Evolutionary conservation across 805 yeast species (phyloP).

Genomic region (Barnettozyma siamensis): DNA sequence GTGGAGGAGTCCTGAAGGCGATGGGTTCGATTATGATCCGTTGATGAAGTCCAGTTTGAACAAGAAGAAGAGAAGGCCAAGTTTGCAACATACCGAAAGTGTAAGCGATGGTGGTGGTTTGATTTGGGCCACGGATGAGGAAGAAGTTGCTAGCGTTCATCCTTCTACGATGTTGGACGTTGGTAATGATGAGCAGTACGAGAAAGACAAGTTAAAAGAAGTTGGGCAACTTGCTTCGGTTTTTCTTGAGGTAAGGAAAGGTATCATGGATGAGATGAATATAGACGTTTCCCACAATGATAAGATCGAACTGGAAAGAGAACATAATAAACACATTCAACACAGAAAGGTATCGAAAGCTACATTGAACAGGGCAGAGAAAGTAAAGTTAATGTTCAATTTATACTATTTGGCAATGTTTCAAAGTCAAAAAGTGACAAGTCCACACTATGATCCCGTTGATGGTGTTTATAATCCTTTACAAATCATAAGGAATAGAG

Average conservation of each 20-base stretch:
- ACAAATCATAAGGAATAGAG: slow-evolving; percentile 73
- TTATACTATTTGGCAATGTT: slow-evolving; percentile 21
- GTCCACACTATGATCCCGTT: slow-evolving; percentile 33
- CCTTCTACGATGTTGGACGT: not conserved
- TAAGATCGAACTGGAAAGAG: slow-evolving; percentile 17
- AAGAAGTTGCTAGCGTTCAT: too few species aligned
- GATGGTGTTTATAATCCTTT: slow-evolving; percentile 77
- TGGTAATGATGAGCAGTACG: slow-evolving; percentile 1
- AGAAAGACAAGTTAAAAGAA: slow-evolving; percentile 19
- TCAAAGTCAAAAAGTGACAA: slow-evolving; percentile 15
- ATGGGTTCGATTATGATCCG: slow-evolving; percentile 25
- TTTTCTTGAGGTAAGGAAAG: slow-evolving; percentile 37
- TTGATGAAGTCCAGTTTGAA: slow-evolving; percentile 2
- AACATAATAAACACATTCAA: slow-evolving; percentile 6
- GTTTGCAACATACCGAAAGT: slow-evolving; percentile 1
- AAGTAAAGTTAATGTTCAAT: slow-evolving; percentile 36
- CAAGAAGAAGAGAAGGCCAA: not conserved
- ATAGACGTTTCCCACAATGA: slow-evolving; percentile 27
- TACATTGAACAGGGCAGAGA: slow-evolving; percentile 42
- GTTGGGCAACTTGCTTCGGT: slow-evolving; percentile 35
- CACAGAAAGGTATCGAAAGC: slow-evolving; percentile 28
- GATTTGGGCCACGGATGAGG: not conserved
- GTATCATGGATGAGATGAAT: slow-evolving; percentile 37
- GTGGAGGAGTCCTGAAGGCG: slow-evolving; percentile 6
- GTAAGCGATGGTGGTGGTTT: too few species aligned